Evolutionary conservation across 1,284 basidiomycete genomes (phyloP).

Genomic region (Omphalotus olearius): DNA sequence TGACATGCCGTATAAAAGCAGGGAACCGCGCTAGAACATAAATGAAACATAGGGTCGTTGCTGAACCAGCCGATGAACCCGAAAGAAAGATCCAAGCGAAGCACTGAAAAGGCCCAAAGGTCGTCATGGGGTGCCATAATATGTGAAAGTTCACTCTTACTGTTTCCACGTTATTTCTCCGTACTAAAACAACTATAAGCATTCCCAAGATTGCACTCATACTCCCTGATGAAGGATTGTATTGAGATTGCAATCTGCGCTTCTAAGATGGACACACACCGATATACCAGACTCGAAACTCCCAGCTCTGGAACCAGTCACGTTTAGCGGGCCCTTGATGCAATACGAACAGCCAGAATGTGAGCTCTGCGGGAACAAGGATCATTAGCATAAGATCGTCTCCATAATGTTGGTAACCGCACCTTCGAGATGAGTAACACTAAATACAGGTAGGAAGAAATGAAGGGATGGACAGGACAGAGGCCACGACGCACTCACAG

Average conservation of each 20-base stretch:
- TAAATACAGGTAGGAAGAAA: constrained; percentile 22
- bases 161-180: constrained; percentile 49
- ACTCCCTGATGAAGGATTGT: constrained; percentile 42
- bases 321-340: constrained; percentile 64
- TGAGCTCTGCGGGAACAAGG: constrained; percentile 45
- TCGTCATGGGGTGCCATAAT: neutral
- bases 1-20: constrained; percentile 60
- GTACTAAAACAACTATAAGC: constrained; percentile 59
- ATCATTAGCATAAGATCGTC: neutral
- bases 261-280: constrained; percentile 32
- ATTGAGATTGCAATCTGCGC: constrained; percentile 17
- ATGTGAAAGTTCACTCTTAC: constrained; percentile 31
- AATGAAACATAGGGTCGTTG: constrained; percentile 61
- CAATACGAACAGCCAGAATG: constrained; percentile 74
- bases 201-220: constrained; percentile 57
- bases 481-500: constrained; percentile 41
- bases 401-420: neutral
- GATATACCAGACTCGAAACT: constrained; percentile 57
- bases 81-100: constrained; percentile 67
- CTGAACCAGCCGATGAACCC: constrained; percentile 57
- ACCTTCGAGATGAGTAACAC: constrained; percentile 82
- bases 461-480: constrained; percentile 3
- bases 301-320: constrained; percentile 68
- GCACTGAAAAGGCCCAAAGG: constrained; percentile 33
- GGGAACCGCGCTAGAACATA: constrained; percentile 67